Conservation (phyloP, 306 rosid genomes). For the Echinosophora koreensis region DNA sequence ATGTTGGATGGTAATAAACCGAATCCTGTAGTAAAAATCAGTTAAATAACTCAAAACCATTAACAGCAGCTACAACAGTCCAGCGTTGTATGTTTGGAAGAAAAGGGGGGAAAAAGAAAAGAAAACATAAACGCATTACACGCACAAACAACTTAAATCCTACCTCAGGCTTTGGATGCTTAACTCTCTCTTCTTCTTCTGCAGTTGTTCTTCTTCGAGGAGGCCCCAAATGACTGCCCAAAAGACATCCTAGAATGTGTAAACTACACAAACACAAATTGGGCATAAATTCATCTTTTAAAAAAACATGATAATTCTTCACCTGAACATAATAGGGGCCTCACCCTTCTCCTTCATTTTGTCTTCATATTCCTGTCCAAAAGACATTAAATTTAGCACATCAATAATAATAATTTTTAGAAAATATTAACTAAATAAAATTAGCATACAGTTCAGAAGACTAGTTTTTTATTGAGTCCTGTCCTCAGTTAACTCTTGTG, state of each 20-base stretch:
- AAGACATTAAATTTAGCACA: conserved; percentile 46
- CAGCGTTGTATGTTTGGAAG: conserved; percentile 17
- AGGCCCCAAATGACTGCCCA: conserved; percentile 92
- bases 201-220: conserved; percentile 88
- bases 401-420: conserved; percentile 13
- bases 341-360: conserved; percentile 96
- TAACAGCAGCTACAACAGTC: conserved; percentile 22
- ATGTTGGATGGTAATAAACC: conserved; percentile 87
- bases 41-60: background rate
- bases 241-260: conserved; percentile 52
- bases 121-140: background rate
- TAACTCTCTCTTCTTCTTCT: conserved; percentile 94
- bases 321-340: conserved; percentile 99
- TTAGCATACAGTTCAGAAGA: conserved; percentile 36
- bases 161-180: conserved; percentile 94
- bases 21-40: conserved; percentile 67
- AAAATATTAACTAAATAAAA: conserved; percentile 32
- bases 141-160: conserved; percentile 42
- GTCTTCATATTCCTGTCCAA: conserved; percentile 87
- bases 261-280: conserved; percentile 47
- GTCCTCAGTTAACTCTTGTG: background rate
- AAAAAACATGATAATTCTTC: conserved; percentile 39
- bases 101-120: background rate
- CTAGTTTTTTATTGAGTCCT: background rate
- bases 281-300: conserved; percentile 36